Base-by-base conservation (phyloP, 2,329 filamentous ascomycete genomes). In the Fusarium brachygibbosum region DNA sequence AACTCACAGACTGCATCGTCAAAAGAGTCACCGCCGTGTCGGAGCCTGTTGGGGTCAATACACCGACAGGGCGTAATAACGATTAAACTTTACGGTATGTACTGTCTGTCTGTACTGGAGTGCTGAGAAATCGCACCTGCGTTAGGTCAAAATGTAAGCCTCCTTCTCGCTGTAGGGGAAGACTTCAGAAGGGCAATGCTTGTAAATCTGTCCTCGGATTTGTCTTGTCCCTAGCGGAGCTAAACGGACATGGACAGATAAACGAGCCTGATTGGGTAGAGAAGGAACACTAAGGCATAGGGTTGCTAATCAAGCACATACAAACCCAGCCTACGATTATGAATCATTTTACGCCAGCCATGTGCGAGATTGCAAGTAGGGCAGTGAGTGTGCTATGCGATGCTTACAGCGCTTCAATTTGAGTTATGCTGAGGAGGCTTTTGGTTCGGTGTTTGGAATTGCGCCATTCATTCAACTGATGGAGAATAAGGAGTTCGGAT, bases 271-370 rank as follows among this genome's bases (percentile, higher is more conserved):
- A 51, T 71, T 56, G 63, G 68, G 25, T 57, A 41, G 35, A 70
- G 17, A 21, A n/a, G 21, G 28, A 40, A 46, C 58, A 48, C 67
- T 61, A 70, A 57, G 55, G 44, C 51, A 57, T 29, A 21, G 19
- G 65, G 63, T 70, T 71, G 68, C 68, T 71, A 70, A 70, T 69
- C 68, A 71, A 66, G 45, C 51, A 55, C 66, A 34, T 23, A 52
- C 57, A 45, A 67, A 50, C 64, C 49, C 5, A 12, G 55, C 51
- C 63, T 58, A 23, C 57, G 68, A 71, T 71, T 71, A 71, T 71
- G 68, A 71, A 71, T 71, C 68, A 69, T 53, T 55, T 38, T 56
- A 56, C 55, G 62, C 52, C 55, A 70, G 38, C 66, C 69, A 38
- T 72, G 69, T 71, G 69, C 34, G 66, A 70, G 58, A 70, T 58